Evolutionary conservation across 1,284 basidiomycete species (phyloP), one percentile per base, ranked within the genome.

Genomic region (Puccinia polysora): DNA sequence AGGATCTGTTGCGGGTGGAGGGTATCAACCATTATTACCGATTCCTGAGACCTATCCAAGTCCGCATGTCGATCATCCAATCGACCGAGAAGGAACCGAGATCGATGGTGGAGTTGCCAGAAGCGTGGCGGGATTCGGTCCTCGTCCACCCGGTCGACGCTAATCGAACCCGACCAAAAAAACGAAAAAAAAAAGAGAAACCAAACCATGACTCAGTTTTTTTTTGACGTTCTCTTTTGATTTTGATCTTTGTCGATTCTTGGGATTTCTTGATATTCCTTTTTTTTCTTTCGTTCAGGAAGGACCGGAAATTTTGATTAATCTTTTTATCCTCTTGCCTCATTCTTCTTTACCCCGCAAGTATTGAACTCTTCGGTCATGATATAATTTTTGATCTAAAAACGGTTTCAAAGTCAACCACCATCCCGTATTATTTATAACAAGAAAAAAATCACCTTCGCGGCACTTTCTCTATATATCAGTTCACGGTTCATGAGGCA

Each of bases 1-100:
- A 6, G 62, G 62, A 34, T 64, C 62, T n/a, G 30, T 34, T 36
- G 30, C 56, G 4, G 25, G 40, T 20, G 47, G 45, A 1, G 36
- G 40, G 0, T 32, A 52, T 55, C 47, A 52, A 8, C 34, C 1
- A 18, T 50, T 65, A n/a, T 38, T 34, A 12, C 68, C 68, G 2
- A 71, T 71, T 34, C 68, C 49, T 10, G 47, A 60, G 32, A 36
- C 23, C 23, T 71, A 71, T 45, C 68, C 68, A 3, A 52, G 14
- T 23, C 68, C 68, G n/a, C 59, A 71, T 25, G 28, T 45, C 20
- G 68, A 71, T 52, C 43, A 32, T 36, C 25, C 28, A 30, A 49
- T 30, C 10, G 25, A 60, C 3, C 47, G 63, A 7, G 63, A 65
- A 18, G 49, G 50, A 1, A 32, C 58, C 15, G 67, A 62, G 43